A percentile compares a stretch with the other conserved stretches of the same genome.
phyloP scores from a whole-genome alignment of 2,329 filamentous ascomycete species.

The Cercospora brassicicola region DNA sequence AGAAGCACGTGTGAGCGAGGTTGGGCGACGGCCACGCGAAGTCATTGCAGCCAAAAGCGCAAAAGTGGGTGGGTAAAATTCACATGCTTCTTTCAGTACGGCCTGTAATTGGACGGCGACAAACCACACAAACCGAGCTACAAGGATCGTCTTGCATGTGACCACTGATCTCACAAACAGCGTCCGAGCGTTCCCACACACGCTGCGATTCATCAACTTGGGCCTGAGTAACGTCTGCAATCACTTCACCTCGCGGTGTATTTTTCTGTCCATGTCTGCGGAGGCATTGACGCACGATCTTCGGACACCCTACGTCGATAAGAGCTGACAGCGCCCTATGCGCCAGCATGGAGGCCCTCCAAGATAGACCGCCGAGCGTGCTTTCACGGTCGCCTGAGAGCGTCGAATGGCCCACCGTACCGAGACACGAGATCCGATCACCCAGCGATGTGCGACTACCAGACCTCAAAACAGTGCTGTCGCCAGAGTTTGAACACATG shows the following conservation, averaged over 20 bases:
- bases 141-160: no score
- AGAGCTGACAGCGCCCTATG: conserved; percentile 22
- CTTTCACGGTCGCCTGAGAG: conserved; percentile 40
- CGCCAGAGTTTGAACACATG: conserved; percentile 40
- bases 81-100: background rate
- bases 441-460: conserved; percentile 43
- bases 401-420: conserved; percentile 23
- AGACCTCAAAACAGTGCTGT: conserved; percentile 47
- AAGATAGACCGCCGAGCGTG: conserved; percentile 46
- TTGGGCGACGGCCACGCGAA: background rate
- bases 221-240: background rate
- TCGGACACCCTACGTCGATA: conserved; percentile 24
- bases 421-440: conserved; percentile 26
- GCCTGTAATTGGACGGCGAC: background rate
- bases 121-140: no score
- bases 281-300: conserved; percentile 18
- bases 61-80: background rate
- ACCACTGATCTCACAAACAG: no score
- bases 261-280: conserved; percentile 17
- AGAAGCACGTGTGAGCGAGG: background rate
- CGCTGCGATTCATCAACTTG: background rate
- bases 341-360: conserved; percentile 35
- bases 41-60: background rate
- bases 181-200: background rate
- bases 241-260: background rate